These are phyloP conservation scores for Ajuga reptans DNA, from an alignment of 305 asterid species.

Conservation along the genomic window DNA sequence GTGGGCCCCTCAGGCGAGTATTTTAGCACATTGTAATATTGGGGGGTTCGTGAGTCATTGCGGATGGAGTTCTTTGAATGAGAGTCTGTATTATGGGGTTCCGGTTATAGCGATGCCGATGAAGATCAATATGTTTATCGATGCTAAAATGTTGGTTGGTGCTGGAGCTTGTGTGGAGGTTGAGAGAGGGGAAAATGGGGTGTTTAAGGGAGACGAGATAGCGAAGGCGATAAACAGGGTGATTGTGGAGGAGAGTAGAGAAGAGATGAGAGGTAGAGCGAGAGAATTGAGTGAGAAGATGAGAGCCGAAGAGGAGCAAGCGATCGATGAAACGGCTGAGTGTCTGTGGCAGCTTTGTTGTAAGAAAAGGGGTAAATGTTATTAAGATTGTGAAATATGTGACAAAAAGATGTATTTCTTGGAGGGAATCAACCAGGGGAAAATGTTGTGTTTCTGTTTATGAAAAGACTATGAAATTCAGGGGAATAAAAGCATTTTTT, in stretches of 20 bases:
- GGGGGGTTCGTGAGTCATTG: slow-evolving; percentile 32
- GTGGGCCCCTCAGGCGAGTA: slow-evolving; percentile 34
- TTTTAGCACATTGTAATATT: slow-evolving; percentile 19
- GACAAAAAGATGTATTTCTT: too few species aligned
- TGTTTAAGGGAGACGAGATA: neutral
- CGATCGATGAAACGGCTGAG: too few species aligned
- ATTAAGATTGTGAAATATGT: too few species aligned
- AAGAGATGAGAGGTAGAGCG: neutral
- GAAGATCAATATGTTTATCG: slow-evolving; percentile 19
- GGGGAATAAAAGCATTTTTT: too few species aligned
- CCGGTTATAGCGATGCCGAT: slow-evolving; percentile 31
- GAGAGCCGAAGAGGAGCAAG: neutral
- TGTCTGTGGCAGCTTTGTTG: too few species aligned
- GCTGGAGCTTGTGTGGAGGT: slow-evolving; percentile 32
- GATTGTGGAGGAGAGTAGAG: neutral
- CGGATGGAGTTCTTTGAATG: slow-evolving; percentile 31
- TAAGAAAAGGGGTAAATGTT: too few species aligned
- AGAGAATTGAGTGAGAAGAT: slow-evolving; percentile 7
- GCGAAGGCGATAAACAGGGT: neutral
- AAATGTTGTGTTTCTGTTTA: too few species aligned
- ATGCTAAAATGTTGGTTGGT: slow-evolving; percentile 25
- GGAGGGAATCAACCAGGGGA: too few species aligned
- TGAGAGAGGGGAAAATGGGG: neutral
- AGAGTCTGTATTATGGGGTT: slow-evolving; percentile 27
- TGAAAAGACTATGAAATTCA: too few species aligned